A percentile compares a stretch with the other conserved stretches of the same genome.
phyloP scores from a whole-genome alignment of 192 early-diverging fungal genomes.

The Coemansia sp. region DNA sequence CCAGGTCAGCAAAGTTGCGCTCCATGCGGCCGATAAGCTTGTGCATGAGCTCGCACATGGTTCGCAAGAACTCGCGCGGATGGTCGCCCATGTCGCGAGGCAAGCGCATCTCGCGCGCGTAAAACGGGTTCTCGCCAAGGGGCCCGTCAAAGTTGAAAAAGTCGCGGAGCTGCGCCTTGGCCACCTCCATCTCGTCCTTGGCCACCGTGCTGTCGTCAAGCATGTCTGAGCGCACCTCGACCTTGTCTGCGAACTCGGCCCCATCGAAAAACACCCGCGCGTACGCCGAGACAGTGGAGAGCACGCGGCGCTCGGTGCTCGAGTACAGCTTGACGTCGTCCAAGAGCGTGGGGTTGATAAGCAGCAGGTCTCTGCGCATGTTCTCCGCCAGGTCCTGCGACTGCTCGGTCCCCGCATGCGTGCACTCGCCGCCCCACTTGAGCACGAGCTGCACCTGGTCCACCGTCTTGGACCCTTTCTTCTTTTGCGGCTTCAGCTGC shows the following conservation, averaged over 20 bases:
- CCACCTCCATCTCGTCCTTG: slow-evolving; percentile 89
- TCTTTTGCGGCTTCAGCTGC: slow-evolving; percentile 80
- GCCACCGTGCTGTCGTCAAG: slow-evolving; percentile 93
- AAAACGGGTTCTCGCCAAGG: slow-evolving; percentile 28
- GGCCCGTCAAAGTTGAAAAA: slow-evolving; percentile 57
- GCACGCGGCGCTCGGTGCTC: slow-evolving; percentile 84
- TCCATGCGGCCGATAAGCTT: slow-evolving; percentile 71
- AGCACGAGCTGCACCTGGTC: slow-evolving; percentile 77
- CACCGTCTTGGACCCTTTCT: slow-evolving; percentile 45
- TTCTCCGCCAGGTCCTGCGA: slow-evolving; percentile 89
- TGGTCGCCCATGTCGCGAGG: slow-evolving; percentile 36
- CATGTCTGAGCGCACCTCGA: slow-evolving; percentile 83
- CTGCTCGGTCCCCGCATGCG: slow-evolving; percentile 89
- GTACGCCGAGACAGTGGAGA: slow-evolving; percentile 74
- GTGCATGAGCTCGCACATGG: slow-evolving; percentile 69
- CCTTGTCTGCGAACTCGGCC: slow-evolving; percentile 48
- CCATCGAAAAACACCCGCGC: slow-evolving; percentile 54
- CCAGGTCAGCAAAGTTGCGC: slow-evolving; percentile 64
- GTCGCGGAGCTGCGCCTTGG: slow-evolving; percentile 73
- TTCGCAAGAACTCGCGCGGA: slow-evolving; percentile 57
- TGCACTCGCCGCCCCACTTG: slow-evolving; percentile 97
- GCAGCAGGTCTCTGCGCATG: slow-evolving; percentile 84
- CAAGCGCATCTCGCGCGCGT: slow-evolving; percentile 17
- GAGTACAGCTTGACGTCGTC: slow-evolving; percentile 84
- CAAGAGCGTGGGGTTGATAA: slow-evolving; percentile 84